These are phyloP conservation scores for Aspergillus amoenus DNA, from an alignment of 2,329 filamentous ascomycete species.

Conservation along the genomic window DNA sequence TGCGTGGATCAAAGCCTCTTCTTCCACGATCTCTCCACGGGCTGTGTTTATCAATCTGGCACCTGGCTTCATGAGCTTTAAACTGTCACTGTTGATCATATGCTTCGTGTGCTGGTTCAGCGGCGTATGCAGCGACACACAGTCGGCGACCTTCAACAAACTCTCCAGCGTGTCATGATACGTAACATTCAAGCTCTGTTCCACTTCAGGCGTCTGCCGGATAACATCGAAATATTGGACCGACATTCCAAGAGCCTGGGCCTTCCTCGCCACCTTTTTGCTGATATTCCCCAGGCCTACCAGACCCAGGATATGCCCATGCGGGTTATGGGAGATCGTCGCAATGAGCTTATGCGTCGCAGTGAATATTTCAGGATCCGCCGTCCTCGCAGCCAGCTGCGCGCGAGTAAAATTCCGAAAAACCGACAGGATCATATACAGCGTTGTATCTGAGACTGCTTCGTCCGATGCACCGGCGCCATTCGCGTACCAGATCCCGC, in stretches of 20 bases:
- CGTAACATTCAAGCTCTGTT: conserved; percentile 34
- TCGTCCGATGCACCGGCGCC: conserved; percentile 45
- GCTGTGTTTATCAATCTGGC: conserved; percentile 54
- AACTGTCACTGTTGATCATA: neutral
- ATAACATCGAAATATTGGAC: conserved; percentile 55
- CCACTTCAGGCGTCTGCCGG: conserved; percentile 30
- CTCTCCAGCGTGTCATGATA: conserved; percentile 1
- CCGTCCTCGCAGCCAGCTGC: conserved; percentile 47
- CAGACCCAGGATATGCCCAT: conserved; percentile 51
- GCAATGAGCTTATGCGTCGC: conserved; percentile 47
- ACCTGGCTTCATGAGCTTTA: conserved; percentile 25
- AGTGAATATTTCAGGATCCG: conserved; percentile 39
- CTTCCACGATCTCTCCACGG: conserved; percentile 53
- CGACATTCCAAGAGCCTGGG: conserved; percentile 51
- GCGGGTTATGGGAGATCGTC: conserved; percentile 51
- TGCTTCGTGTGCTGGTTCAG: conserved; percentile 2
- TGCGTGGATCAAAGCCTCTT: conserved; percentile 50
- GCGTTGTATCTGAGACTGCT: conserved; percentile 44
- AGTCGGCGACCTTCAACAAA: neutral
- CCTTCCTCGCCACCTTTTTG: conserved; percentile 50
- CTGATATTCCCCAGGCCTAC: conserved; percentile 54
- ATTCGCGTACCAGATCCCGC: conserved; percentile 46
- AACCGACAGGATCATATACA: conserved; percentile 46
- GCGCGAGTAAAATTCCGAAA: conserved; percentile 55
- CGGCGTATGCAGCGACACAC: conserved; percentile 2